Percentiles rank a stretch among this genome's conserved stretches.
Conservation (phyloP, 768 basidiomycete species). For the Hericium erinaceus region DNA sequence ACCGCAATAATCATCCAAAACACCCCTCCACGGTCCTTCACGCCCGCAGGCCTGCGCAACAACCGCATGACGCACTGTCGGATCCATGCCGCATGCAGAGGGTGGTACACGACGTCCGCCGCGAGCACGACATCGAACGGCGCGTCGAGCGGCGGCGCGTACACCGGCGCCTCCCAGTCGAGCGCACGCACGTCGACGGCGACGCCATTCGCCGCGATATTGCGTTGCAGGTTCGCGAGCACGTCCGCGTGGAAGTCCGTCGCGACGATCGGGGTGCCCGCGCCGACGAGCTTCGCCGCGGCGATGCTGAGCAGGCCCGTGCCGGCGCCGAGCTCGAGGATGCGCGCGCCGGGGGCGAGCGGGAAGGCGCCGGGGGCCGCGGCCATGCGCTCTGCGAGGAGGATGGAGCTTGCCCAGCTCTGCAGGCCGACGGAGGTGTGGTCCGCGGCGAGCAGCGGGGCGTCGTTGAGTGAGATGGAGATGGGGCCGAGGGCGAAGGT, state of each 20-base stretch:
- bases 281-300: conserved; percentile 37
- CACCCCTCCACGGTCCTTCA: conserved; percentile 26
- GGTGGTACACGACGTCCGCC: conserved; percentile 74
- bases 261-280: conserved; percentile 37
- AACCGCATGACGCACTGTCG: conserved; percentile 46
- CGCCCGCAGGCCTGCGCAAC: conserved; percentile 23
- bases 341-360: conserved; percentile 15
- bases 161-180: conserved; percentile 53
- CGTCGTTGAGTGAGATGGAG: conserved; percentile 59
- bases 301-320: conserved; percentile 78
- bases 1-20: conserved; percentile 72
- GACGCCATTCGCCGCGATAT: conserved; percentile 45
- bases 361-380: conserved; percentile 34
- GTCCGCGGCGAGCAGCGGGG: conserved; percentile 50
- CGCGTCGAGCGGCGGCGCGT: conserved; percentile 10
- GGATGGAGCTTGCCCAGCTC: conserved; percentile 75
- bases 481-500: conserved; percentile 41
- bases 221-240: conserved; percentile 53
- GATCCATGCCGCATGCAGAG: conserved; percentile 62
- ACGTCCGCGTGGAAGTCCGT: conserved; percentile 79
- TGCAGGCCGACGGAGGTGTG: conserved; percentile 78
- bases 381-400: conserved; percentile 59
- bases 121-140: conserved; percentile 62
- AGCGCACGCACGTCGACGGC: conserved; percentile 38
- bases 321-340: conserved; percentile 81